Conservation (phyloP, 768 basidiomycete species). For the Suillus alpinus region DNA sequence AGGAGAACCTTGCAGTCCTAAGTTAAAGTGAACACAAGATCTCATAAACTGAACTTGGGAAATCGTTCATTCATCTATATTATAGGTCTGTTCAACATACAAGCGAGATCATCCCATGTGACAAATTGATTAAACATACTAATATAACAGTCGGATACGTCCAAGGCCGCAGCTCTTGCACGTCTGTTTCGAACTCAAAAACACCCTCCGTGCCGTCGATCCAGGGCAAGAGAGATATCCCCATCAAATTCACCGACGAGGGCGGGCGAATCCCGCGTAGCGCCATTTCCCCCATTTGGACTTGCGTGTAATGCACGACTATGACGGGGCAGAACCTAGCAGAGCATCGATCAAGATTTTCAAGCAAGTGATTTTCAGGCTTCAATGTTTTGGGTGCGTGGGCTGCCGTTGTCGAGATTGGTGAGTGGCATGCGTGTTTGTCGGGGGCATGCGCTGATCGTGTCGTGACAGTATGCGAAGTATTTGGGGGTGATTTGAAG, state of each 20-base stretch:
- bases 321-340: constrained; percentile 51
- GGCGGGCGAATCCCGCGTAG: constrained; percentile 88
- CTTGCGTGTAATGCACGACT: constrained; percentile 88
- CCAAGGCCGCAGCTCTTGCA: constrained; percentile 88
- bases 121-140: not conserved
- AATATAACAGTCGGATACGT: constrained; percentile 51
- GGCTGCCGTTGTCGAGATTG: constrained; percentile 86
- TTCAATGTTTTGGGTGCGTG: constrained; percentile 90
- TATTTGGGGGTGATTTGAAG: constrained; percentile 90
- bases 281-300: constrained; percentile 95
- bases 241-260: constrained; percentile 97
- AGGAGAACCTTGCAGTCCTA: not conserved
- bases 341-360: constrained; percentile 71
- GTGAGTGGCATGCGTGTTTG: constrained; percentile 41
- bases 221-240: constrained; percentile 99
- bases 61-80: not conserved
- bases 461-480: constrained; percentile 66
- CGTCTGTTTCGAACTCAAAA: constrained; percentile 97
- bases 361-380: constrained; percentile 90
- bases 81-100: not conserved
- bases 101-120: not conserved
- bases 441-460: constrained; percentile 1
- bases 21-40: not conserved
- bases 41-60: not conserved
- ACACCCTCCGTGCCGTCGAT: constrained; percentile 95